Evolutionary conservation across 2,329 filamentous ascomycete species (phyloP).

Genomic region (Cryphonectria parasitica): DNA sequence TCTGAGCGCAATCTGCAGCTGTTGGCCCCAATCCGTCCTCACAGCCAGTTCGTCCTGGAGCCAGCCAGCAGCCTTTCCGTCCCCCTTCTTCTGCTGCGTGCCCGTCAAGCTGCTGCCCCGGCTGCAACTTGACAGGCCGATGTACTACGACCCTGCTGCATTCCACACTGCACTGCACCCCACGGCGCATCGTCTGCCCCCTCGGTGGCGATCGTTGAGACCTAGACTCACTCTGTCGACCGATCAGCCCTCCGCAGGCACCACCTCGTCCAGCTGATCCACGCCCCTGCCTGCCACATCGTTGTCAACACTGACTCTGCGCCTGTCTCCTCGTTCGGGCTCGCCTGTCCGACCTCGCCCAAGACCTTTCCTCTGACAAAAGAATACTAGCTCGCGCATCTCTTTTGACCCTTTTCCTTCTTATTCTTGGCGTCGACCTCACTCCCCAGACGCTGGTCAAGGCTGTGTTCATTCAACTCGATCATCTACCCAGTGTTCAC

Average conservation of each 20-base stretch:
- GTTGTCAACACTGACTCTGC: slow-evolving; percentile 1
- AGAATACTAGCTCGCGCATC: background rate
- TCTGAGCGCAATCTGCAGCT: background rate
- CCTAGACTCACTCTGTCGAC: slow-evolving; percentile 18
- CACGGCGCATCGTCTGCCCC: slow-evolving; percentile 18
- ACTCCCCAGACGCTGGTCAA: slow-evolving; percentile 3
- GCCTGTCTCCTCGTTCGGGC: slow-evolving; percentile 7
- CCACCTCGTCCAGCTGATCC: slow-evolving; percentile 2
- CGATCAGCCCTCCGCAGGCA: slow-evolving; percentile 4
- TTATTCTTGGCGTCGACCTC: background rate
- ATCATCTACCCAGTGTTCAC: slow-evolving; percentile 20
- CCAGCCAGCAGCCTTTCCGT: slow-evolving; percentile 13
- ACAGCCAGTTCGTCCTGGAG: slow-evolving; percentile 8
- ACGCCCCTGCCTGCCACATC: slow-evolving; percentile 7
- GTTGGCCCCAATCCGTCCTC: background rate
- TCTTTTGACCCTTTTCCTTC: background rate
- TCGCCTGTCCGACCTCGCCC: slow-evolving; percentile 11
- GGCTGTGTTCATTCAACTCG: slow-evolving; percentile 8
- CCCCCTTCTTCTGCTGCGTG: slow-evolving; percentile 18
- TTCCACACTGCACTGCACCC: slow-evolving; percentile 18
- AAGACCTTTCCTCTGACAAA: background rate
- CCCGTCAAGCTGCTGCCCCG: slow-evolving; percentile 6
- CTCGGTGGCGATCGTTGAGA: slow-evolving; percentile 16
- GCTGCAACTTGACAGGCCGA: slow-evolving; percentile 7
- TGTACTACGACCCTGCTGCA: slow-evolving; percentile 25